A percentile compares a stretch with the other conserved stretches of the same genome.
Conservation (phyloP, 805 yeast genomes). For the Priceomyces carsonii region DNA sequence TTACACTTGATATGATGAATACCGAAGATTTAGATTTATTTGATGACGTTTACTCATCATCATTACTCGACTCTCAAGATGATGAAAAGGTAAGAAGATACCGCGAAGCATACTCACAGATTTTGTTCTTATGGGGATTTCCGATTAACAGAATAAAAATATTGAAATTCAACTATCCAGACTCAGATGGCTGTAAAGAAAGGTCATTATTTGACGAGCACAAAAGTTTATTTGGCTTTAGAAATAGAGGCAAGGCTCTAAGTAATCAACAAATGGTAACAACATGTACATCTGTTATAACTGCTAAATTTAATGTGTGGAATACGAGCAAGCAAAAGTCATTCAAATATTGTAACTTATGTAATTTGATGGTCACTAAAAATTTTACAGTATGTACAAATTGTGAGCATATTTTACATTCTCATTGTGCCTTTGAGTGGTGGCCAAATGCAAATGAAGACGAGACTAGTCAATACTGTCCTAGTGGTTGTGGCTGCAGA, state of each 20-base stretch:
- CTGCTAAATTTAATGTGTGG: conserved; percentile 31
- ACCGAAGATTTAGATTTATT: conserved; percentile 42
- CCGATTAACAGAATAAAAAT: conserved; percentile 79
- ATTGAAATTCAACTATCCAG: conserved; percentile 62
- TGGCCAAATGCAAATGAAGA: conserved; percentile 48
- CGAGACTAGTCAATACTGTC: conserved; percentile 50
- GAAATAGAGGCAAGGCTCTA: conserved; percentile 19
- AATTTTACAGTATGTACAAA: conserved; percentile 65
- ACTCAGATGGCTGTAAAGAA: conserved; percentile 7
- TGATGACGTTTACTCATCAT: conserved; percentile 41
- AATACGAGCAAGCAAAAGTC: conserved; percentile 22
- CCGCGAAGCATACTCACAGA: conserved; percentile 72
- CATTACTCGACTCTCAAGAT: conserved; percentile 43
- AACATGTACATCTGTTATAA: conserved; percentile 24
- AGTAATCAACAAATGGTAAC: conserved; percentile 21
- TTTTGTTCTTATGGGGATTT: conserved; percentile 81
- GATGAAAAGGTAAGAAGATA: conserved; percentile 38
- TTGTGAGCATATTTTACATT: conserved; percentile 81
- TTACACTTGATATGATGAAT: conserved; percentile 50
- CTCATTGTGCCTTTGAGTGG: conserved; percentile 80
- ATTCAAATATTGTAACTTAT: conserved; percentile 58
- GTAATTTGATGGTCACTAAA: conserved; percentile 61
- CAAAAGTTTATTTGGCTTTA: conserved; percentile 33
- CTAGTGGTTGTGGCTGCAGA: conserved; percentile 83
- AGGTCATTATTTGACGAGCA: conserved; percentile 32